Evolutionary conservation across 225 moss, liverwort and hornwort genomes (phyloP).

Genomic region (Polytrichum commune): DNA sequence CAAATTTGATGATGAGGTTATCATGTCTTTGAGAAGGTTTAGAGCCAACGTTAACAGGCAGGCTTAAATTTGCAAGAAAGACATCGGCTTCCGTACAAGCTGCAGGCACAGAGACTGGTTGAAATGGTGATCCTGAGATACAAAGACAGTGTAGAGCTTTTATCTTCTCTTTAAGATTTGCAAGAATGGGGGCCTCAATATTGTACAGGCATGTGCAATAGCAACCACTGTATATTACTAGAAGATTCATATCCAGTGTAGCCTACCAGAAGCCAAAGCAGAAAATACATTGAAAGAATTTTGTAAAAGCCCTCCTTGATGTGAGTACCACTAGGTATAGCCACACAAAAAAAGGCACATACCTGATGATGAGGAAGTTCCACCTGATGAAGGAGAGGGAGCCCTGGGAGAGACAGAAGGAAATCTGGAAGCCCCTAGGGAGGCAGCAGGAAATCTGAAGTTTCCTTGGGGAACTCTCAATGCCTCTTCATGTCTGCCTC

Average conservation of each 20-base stretch:
- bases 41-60: conserved; percentile 42
- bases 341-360: background rate
- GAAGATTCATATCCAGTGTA: background rate
- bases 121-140: conserved; percentile 17
- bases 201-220: background rate
- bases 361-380: conserved; percentile 18
- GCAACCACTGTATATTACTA: background rate
- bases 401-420: conserved; percentile 16
- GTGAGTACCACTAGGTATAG: too few species aligned
- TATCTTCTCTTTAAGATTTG: background rate
- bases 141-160: background rate
- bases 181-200: background rate
- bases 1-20: conserved; percentile 77
- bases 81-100: conserved; percentile 52
- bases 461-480: conserved; percentile 11
- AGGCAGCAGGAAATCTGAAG: conserved; percentile 4
- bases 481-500: conserved; percentile 16
- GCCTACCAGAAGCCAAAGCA: too few species aligned
- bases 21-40: conserved; percentile 32
- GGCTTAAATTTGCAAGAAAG: conserved; percentile 73
- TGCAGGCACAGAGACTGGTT: conserved; percentile 13
- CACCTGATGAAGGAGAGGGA: conserved; percentile 20
- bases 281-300: too few species aligned
- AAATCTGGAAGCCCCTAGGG: conserved; percentile 20
- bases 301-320: too few species aligned